Conservation (phyloP, 2,329 filamentous ascomycete genomes). For the Fusarium tricinctum region DNA sequence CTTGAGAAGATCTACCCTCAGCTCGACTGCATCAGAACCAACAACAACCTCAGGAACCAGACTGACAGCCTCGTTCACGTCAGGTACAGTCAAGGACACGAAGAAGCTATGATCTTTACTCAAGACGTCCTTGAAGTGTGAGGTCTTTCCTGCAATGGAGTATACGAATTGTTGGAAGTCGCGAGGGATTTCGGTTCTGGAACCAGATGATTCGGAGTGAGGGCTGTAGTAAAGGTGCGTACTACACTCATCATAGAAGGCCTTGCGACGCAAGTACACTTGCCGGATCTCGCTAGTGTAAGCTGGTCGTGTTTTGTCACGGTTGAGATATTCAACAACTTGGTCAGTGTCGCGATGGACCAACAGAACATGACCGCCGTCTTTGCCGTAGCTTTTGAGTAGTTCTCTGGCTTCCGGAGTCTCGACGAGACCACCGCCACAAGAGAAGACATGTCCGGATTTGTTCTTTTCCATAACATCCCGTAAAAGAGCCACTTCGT, state of each 20-base stretch:
- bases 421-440: conserved; percentile 94
- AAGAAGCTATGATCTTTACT: conserved; percentile 86
- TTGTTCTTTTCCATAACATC: conserved; percentile 81
- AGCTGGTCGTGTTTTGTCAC: conserved; percentile 91
- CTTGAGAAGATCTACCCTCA: conserved; percentile 90
- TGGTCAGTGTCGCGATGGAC: conserved; percentile 90
- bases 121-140: conserved; percentile 60
- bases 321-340: conserved; percentile 88
- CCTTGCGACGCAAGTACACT: conserved; percentile 90
- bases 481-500: conserved; percentile 81
- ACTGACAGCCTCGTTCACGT: conserved; percentile 73
- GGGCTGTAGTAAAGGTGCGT: conserved; percentile 95
- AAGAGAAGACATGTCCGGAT: conserved; percentile 86
- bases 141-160: conserved; percentile 57
- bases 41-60: conserved; percentile 80
- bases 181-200: conserved; percentile 49
- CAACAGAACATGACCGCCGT: conserved; percentile 85
- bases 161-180: conserved; percentile 58
- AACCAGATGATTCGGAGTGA: conserved; percentile 57
- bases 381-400: conserved; percentile 78
- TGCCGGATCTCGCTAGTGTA: conserved; percentile 93
- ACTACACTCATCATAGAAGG: conserved; percentile 92
- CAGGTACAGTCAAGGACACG: conserved; percentile 87
- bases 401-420: conserved; percentile 82
- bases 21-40: conserved; percentile 91